Percentiles rank a stretch among this genome's conserved stretches.
Conservation (phyloP, 164 flowering plant species). For the Echeveria elegans region DNA sequence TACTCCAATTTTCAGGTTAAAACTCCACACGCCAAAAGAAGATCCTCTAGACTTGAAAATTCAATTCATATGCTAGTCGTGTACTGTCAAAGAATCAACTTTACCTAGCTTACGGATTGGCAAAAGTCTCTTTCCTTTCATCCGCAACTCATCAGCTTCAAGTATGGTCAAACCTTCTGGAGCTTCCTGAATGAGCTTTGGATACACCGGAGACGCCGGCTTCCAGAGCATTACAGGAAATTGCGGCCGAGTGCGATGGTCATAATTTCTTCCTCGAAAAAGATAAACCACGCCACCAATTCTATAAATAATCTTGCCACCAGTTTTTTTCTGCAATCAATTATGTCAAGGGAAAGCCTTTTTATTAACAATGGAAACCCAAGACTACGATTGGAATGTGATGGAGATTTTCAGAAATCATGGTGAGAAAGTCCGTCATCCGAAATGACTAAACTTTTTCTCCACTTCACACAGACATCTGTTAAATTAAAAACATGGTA, state of each 20-base stretch:
- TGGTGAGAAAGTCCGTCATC: too few relatives aligned
- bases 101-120: slow-evolving; percentile 89
- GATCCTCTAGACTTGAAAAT: not conserved
- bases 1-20: not conserved
- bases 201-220: slow-evolving; percentile 96
- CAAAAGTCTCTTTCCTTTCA: slow-evolving; percentile 57
- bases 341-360: too few relatives aligned
- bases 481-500: too few relatives aligned
- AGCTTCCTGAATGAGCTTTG: slow-evolving; percentile 92
- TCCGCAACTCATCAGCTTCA: slow-evolving; percentile 70
- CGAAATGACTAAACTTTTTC: too few relatives aligned
- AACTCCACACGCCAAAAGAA: not conserved
- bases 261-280: slow-evolving; percentile 87
- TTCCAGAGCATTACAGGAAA: slow-evolving; percentile 96
- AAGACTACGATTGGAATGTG: too few relatives aligned
- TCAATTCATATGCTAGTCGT: not conserved
- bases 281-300: slow-evolving; percentile 77
- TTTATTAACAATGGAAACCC: too few relatives aligned
- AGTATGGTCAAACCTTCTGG: slow-evolving; percentile 83
- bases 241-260: slow-evolving; percentile 63
- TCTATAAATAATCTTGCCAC: slow-evolving; percentile 85
- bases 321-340: slow-evolving; percentile 61
- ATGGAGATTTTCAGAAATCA: too few relatives aligned
- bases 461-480: too few relatives aligned
- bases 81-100: not conserved